Evolutionary conservation across 345 rosid species (phyloP).

Genomic region (Isatis tinctoria): DNA sequence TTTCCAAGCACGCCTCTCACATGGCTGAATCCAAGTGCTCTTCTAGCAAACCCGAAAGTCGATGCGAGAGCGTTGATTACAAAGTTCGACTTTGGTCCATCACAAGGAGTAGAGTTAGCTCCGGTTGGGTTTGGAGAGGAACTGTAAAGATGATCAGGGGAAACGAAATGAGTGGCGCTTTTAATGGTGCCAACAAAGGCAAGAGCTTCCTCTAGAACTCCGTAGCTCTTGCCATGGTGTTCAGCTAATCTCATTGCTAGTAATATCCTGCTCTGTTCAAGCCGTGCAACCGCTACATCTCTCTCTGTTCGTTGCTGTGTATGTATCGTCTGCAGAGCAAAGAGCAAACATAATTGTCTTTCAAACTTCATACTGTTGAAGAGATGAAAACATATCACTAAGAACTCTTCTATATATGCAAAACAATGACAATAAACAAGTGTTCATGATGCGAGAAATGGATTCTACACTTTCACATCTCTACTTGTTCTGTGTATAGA

Average conservation of each 20-base stretch:
- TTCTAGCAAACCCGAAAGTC: slow-evolving; percentile 57
- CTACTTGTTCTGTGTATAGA: not conserved
- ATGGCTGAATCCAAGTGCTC: slow-evolving; percentile 49
- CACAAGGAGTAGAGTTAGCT: slow-evolving; percentile 25
- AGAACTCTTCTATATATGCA: too few relatives aligned
- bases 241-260: slow-evolving; percentile 82
- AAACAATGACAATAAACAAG: too few relatives aligned
- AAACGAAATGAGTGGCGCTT: slow-evolving; percentile 41
- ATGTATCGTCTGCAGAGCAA: slow-evolving; percentile 59
- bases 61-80: slow-evolving; percentile 47
- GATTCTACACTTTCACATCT: not conserved
- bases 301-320: slow-evolving; percentile 82
- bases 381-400: too few relatives aligned
- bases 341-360: not conserved
- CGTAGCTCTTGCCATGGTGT: slow-evolving; percentile 76
- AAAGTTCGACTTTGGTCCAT: slow-evolving; percentile 35
- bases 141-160: slow-evolving; percentile 53
- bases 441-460: too few relatives aligned
- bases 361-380: too few relatives aligned
- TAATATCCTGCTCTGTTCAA: slow-evolving; percentile 89
- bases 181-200: slow-evolving; percentile 76
- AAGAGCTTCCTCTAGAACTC: slow-evolving; percentile 85
- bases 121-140: slow-evolving; percentile 38
- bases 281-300: slow-evolving; percentile 79
- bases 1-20: slow-evolving; percentile 69